These are phyloP conservation scores for Psilocybe azurescens DNA, from an alignment of 768 basidiomycete genomes.

Conservation along the genomic window DNA sequence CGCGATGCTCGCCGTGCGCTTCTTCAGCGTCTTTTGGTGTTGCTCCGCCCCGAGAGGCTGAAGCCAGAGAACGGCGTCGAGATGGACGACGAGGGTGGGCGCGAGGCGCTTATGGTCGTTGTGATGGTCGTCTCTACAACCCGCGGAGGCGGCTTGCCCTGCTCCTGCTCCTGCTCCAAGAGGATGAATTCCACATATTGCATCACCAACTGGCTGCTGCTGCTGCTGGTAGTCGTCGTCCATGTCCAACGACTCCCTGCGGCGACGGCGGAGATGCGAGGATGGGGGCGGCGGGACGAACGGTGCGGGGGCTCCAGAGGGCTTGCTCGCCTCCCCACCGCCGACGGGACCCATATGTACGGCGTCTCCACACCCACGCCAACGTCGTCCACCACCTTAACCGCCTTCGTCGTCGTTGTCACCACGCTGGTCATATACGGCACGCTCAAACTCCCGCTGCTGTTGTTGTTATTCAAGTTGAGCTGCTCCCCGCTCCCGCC, in stretches of 20 bases:
- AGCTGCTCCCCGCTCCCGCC: constrained; percentile 1
- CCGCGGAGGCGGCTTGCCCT: neutral
- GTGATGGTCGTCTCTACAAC: constrained; percentile 11
- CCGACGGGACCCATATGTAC: constrained; percentile 25
- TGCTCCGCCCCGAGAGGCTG: constrained; percentile 7
- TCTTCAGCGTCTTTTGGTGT: constrained; percentile 12
- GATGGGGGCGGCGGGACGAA: constrained; percentile 15
- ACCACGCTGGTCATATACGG: constrained; percentile 13
- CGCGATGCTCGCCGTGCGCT: constrained; percentile 7
- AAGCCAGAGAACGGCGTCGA: constrained; percentile 14
- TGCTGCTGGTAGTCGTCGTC: neutral
- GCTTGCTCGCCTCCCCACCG: constrained; percentile 6
- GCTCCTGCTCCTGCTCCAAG: constrained; percentile 2
- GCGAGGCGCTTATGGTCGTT: constrained; percentile 11
- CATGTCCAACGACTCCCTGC: constrained; percentile 3
- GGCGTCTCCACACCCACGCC: constrained; percentile 20
- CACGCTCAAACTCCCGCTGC: neutral
- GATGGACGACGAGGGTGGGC: constrained; percentile 12
- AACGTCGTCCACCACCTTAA: neutral
- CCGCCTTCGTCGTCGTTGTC: constrained; percentile 8
- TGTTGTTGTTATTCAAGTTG: neutral
- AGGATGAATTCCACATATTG: neutral
- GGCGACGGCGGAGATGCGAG: constrained; percentile 2
- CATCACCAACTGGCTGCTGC: neutral
- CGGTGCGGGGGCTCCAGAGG: constrained; percentile 15